Percentiles rank a stretch among this genome's conserved stretches.
These are phyloP conservation scores for Neofusicoccum parvum DNA, from an alignment of 2,329 filamentous ascomycete genomes.

Conservation along the genomic window DNA sequence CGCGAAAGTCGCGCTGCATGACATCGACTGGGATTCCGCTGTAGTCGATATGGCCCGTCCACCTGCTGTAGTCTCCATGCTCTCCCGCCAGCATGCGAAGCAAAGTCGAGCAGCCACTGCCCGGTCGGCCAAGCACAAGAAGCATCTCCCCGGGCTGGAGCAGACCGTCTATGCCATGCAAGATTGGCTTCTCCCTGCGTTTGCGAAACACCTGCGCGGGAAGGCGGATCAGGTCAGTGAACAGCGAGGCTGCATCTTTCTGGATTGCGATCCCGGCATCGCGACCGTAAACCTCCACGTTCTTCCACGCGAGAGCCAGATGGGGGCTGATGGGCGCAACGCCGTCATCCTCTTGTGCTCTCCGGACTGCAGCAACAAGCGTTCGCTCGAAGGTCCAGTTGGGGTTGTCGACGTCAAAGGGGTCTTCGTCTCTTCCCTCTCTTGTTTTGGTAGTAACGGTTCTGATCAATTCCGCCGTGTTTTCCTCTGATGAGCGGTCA, in stretches of 20 bases:
- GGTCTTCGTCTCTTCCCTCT: neutral
- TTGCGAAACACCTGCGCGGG: conserved; percentile 31
- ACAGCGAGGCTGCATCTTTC: conserved; percentile 9
- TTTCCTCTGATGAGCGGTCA: neutral
- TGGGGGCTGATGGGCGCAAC: too few species aligned
- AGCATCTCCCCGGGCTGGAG: conserved; percentile 54
- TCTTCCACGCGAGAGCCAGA: neutral
- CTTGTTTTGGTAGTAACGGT: neutral
- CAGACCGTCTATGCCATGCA: conserved; percentile 56
- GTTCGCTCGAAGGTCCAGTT: conserved; percentile 15
- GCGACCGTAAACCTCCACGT: conserved; percentile 3
- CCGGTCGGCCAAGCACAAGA: conserved; percentile 51
- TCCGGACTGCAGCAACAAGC: neutral
- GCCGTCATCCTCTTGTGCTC: neutral
- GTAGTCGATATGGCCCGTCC: conserved; percentile 55
- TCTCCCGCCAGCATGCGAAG: conserved; percentile 64
- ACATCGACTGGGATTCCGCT: conserved; percentile 46
- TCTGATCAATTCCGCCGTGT: neutral
- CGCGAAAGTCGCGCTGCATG: conserved; percentile 51
- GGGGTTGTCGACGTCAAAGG: conserved; percentile 9
- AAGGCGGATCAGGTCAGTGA: neutral
- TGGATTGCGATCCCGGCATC: neutral
- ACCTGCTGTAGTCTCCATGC: conserved; percentile 51
- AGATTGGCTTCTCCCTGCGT: conserved; percentile 57
- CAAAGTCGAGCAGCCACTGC: conserved; percentile 65